Conservation (phyloP, 768 basidiomycete species). For the Trametes cingulata region DNA sequence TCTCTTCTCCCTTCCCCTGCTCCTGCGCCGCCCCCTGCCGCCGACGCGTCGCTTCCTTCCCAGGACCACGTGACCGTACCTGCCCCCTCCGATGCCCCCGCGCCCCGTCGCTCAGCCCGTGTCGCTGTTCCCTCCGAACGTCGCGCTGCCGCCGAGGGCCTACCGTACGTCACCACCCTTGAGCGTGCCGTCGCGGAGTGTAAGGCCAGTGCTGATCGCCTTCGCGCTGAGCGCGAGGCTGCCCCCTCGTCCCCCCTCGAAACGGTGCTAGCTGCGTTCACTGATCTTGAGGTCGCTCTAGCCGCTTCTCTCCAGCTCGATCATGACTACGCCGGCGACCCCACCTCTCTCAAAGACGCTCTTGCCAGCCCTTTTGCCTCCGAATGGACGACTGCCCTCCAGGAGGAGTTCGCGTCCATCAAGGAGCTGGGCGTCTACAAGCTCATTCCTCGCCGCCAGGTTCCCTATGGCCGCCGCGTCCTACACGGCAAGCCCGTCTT, state of each 20-base stretch:
- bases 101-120: neutral
- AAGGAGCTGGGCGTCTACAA: constrained; percentile 21
- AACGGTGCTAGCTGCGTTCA: neutral
- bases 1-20: neutral
- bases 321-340: constrained; percentile 25
- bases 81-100: neutral
- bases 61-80: neutral
- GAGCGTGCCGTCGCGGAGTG: constrained; percentile 4
- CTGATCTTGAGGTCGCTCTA: neutral
- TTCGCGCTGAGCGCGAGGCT: constrained; percentile 7
- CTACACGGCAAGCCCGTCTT: constrained; percentile 29
- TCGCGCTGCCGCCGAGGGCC: constrained; percentile 11
- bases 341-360: constrained; percentile 22
- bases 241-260: neutral
- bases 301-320: constrained; percentile 19
- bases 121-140: constrained; percentile 7
- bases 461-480: neutral
- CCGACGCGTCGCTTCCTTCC: neutral
- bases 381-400: constrained; percentile 26
- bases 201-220: constrained; percentile 7
- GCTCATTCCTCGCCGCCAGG: constrained; percentile 26
- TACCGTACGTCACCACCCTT: neutral
- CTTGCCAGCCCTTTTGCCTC: constrained; percentile 16
- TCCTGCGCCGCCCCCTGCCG: neutral
- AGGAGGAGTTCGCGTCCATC: constrained; percentile 25